phyloP scores from a whole-genome alignment of 495 filamentous ascomycete species.

The Symbiotaphrina buchneri region DNA sequence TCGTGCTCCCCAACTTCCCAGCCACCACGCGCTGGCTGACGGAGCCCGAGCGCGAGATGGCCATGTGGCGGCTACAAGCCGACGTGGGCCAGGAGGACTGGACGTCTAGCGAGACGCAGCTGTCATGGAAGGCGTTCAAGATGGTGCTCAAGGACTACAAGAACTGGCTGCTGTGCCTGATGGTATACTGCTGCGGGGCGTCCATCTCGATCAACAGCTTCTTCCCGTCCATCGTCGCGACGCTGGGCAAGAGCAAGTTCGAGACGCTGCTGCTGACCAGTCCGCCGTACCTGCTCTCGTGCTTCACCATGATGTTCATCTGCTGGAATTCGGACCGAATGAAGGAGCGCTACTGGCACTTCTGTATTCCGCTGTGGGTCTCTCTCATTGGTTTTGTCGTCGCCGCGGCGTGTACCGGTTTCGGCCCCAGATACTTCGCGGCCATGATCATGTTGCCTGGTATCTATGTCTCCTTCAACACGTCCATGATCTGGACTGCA shows the following conservation, averaged over 20 bases:
- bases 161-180: no score
- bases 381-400: conserved; percentile 55
- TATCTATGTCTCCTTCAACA: conserved; percentile 11
- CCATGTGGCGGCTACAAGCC: conserved; percentile 46
- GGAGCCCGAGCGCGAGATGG: conserved; percentile 42
- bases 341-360: conserved; percentile 60
- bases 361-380: conserved; percentile 42
- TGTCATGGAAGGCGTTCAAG: conserved; percentile 41
- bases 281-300: conserved; percentile 20
- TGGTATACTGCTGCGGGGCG: conserved; percentile 43
- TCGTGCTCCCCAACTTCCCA: conserved; percentile 57
- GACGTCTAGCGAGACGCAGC: conserved; percentile 36
- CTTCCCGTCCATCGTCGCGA: conserved; percentile 64
- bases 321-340: conserved; percentile 64
- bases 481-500: conserved; percentile 45
- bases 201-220: conserved; percentile 67
- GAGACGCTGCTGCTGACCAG: conserved; percentile 24
- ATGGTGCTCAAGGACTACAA: conserved; percentile 49
- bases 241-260: conserved; percentile 44
- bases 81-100: conserved; percentile 66
- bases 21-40: conserved; percentile 51
- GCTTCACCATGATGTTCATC: conserved; percentile 48
- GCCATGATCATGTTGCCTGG: conserved; percentile 64
- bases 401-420: conserved; percentile 38
- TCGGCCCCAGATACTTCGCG: conserved; percentile 47